These are phyloP conservation scores for Penicillium soppii DNA, from an alignment of 495 filamentous ascomycete genomes.

Conservation along the genomic window DNA sequence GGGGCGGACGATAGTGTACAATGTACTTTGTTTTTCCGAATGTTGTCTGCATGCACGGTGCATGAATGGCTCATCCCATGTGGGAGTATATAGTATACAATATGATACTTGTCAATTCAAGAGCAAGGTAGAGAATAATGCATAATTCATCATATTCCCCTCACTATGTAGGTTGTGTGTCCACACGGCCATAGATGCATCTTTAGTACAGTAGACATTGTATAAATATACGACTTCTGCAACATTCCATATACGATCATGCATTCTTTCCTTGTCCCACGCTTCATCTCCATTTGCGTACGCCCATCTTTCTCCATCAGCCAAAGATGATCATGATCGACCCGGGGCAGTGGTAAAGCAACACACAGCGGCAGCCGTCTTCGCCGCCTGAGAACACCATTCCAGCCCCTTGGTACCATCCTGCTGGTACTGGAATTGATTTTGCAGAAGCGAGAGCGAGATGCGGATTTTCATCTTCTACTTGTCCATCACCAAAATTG, in stretches of 20 bases:
- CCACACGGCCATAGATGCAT: not conserved
- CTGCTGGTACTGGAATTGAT: not conserved
- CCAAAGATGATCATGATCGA: not conserved
- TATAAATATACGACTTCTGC: too few species aligned
- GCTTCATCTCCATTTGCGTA: not conserved
- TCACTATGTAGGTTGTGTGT: not conserved
- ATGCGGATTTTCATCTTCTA: not conserved
- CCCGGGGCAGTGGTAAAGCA: conserved; percentile 3
- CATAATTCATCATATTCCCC: not conserved
- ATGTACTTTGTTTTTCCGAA: not conserved
- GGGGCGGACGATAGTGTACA: too few species aligned
- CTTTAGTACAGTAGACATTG: too few species aligned
- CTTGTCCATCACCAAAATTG: not conserved
- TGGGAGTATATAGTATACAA: not conserved
- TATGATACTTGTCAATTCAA: too few species aligned
- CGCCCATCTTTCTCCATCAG: not conserved
- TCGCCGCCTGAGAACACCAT: not conserved
- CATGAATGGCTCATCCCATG: not conserved
- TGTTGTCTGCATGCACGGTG: not conserved
- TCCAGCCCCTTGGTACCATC: not conserved
- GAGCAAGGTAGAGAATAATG: too few species aligned
- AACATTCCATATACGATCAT: not conserved
- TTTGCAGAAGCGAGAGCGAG: not conserved
- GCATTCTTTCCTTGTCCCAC: not conserved
- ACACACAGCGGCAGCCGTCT: not conserved